These are phyloP conservation scores for Aspergillus sp. DNA, from an alignment of 2,329 filamentous ascomycete species.

Conservation along the genomic window DNA sequence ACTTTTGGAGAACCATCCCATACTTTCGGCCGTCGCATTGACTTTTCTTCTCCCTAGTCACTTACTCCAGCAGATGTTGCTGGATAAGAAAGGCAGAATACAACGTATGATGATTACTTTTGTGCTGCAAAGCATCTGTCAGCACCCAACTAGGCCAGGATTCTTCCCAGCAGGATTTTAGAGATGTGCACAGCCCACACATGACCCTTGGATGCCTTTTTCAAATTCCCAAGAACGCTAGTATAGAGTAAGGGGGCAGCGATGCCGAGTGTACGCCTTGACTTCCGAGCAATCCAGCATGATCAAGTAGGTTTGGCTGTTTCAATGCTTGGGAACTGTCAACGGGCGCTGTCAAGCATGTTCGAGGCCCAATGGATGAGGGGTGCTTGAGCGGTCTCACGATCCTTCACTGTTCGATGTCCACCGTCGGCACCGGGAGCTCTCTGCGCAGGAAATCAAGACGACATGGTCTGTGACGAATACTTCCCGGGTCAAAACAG, in stretches of 20 bases:
- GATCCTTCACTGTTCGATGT: constrained; percentile 1
- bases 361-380: constrained; percentile 6
- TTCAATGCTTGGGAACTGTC: constrained; percentile 1
- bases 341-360: neutral
- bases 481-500: constrained; percentile 1
- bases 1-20: neutral
- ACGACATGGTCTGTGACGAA: constrained; percentile 1
- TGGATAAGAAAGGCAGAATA: neutral
- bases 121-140: neutral
- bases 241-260: constrained; percentile 7
- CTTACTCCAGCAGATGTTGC: neutral
- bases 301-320: neutral
- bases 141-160: neutral
- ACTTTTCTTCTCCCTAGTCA: neutral
- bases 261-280: constrained; percentile 1
- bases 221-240: constrained; percentile 2
- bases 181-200: neutral
- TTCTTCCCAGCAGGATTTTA: neutral
- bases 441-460: neutral
- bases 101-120: neutral
- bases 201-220: neutral
- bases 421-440: neutral
- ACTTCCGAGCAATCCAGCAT: neutral
- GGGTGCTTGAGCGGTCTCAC: neutral
- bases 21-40: neutral